phyloP scores from a whole-genome alignment of 169 alveolate genomes.

The Haemoproteus tartakovskyi region DNA sequence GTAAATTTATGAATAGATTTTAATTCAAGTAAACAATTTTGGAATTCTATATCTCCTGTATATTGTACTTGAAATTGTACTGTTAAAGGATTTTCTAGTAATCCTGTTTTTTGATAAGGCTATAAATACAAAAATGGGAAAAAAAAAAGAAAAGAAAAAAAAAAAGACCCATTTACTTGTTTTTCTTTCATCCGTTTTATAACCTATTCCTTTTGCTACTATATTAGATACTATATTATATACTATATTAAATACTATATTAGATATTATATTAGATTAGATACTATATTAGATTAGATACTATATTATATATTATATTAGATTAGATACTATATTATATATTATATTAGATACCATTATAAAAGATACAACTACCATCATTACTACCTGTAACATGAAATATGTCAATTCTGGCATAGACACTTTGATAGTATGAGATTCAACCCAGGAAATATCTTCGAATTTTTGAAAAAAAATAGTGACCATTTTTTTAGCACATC shows the following conservation, averaged over 20 bases:
- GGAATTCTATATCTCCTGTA: slow-evolving; percentile 8
- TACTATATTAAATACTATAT: too few species aligned
- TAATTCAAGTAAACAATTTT: slow-evolving; percentile 14
- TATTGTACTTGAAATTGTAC: not conserved
- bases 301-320: too few species aligned
- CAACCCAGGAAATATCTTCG: slow-evolving; percentile 13
- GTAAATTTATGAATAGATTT: slow-evolving; percentile 16
- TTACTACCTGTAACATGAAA: slow-evolving; percentile 3
- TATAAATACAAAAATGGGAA: not conserved
- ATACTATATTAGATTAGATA: too few species aligned
- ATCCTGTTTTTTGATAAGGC: slow-evolving; percentile 9
- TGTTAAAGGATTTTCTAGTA: slow-evolving; percentile 16
- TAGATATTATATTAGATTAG: too few species aligned
- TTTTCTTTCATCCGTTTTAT: too few species aligned
- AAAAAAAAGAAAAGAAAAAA: not conserved
- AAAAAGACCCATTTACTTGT: too few species aligned
- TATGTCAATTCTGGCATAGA: slow-evolving; percentile 12
- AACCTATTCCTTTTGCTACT: too few species aligned
- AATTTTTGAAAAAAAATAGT: slow-evolving; percentile 7
- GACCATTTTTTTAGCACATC: slow-evolving; percentile 39
- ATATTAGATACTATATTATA: too few species aligned
- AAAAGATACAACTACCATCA: too few species aligned
- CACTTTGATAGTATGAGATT: slow-evolving; percentile 9
- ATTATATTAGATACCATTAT: too few species aligned
- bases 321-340: too few species aligned